A percentile compares a stretch with the other conserved stretches of the same genome.
phyloP scores from a whole-genome alignment of 768 basidiomycete genomes.

The Lepiota brunneoincarnata region DNA sequence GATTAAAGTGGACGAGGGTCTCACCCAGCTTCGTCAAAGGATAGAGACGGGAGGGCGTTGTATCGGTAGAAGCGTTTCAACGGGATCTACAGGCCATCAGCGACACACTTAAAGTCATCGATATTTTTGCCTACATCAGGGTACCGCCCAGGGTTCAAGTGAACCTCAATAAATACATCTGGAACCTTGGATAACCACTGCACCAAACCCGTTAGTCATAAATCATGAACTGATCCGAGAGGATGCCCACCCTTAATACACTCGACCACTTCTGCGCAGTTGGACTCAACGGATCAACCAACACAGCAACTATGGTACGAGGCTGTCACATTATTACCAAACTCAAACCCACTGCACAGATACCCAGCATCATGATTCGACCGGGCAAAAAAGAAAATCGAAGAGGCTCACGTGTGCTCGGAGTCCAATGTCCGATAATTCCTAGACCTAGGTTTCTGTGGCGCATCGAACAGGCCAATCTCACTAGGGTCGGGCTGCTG shows the following conservation, averaged over 20 bases:
- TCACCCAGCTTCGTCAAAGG: slow-evolving; percentile 73
- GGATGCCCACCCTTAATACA: slow-evolving; percentile 58
- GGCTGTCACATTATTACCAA: slow-evolving; percentile 68
- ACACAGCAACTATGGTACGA: slow-evolving; percentile 64
- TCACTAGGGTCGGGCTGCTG: slow-evolving; percentile 74
- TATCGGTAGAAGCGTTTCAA: slow-evolving; percentile 93
- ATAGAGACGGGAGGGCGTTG: slow-evolving; percentile 51
- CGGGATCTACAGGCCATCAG: slow-evolving; percentile 55
- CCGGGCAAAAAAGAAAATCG: slow-evolving; percentile 2
- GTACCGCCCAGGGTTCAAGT: slow-evolving; percentile 69
- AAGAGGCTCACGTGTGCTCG: slow-evolving; percentile 55
- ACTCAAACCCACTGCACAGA: slow-evolving; percentile 56
- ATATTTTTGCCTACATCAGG: slow-evolving; percentile 53
- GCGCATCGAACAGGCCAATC: slow-evolving; percentile 67
- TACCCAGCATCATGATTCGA: neutral
- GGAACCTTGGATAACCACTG: slow-evolving; percentile 68
- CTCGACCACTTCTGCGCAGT: slow-evolving; percentile 84
- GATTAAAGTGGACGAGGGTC: slow-evolving; percentile 19
- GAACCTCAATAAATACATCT: slow-evolving; percentile 68
- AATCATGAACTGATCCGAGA: neutral
- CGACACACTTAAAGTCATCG: neutral
- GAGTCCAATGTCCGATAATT: slow-evolving; percentile 60
- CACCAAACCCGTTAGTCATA: neutral
- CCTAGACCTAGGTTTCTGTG: slow-evolving; percentile 53
- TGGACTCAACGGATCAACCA: slow-evolving; percentile 86